Conservation (phyloP, 352 stramenopile genomes). For the Globisporangium paddicum region DNA sequence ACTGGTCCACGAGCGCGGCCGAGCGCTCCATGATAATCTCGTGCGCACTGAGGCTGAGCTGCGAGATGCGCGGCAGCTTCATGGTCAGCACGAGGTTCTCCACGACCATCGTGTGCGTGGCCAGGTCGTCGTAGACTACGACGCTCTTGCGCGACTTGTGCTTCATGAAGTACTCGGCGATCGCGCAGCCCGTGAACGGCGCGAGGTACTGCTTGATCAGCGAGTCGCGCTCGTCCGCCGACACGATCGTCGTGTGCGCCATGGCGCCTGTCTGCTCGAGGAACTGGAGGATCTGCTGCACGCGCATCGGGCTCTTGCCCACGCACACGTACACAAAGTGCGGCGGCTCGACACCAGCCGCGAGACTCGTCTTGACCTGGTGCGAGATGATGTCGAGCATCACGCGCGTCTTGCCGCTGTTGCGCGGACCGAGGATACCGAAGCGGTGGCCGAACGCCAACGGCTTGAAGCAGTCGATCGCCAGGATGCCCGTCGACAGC, state of each 20-base stretch:
- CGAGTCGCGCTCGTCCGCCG: conserved; percentile 58
- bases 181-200: conserved; percentile 70
- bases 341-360: conserved; percentile 27
- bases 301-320: conserved; percentile 48
- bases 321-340: conserved; percentile 77
- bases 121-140: conserved; percentile 78
- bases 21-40: conserved; percentile 77
- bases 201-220: conserved; percentile 76
- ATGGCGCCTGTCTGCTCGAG: conserved; percentile 38
- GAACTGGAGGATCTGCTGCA: conserved; percentile 63
- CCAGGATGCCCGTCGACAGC: conserved; percentile 59
- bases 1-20: conserved; percentile 47
- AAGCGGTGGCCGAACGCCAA: conserved; percentile 69
- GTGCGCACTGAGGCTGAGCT: conserved; percentile 63
- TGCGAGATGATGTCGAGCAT: conserved; percentile 63
- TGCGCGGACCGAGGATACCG: conserved; percentile 53
- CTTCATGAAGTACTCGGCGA: conserved; percentile 69
- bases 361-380: conserved; percentile 33
- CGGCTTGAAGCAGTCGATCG: conserved; percentile 75
- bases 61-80: conserved; percentile 49
- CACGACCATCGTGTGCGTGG: conserved; percentile 65
- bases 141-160: conserved; percentile 46
- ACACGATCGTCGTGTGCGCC: conserved; percentile 61
- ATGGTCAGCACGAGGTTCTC: conserved; percentile 72
- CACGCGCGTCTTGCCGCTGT: conserved; percentile 71